Conservation (phyloP, 2,329 filamentous ascomycete genomes). For the Pseudophaeomoniella oleicola region DNA sequence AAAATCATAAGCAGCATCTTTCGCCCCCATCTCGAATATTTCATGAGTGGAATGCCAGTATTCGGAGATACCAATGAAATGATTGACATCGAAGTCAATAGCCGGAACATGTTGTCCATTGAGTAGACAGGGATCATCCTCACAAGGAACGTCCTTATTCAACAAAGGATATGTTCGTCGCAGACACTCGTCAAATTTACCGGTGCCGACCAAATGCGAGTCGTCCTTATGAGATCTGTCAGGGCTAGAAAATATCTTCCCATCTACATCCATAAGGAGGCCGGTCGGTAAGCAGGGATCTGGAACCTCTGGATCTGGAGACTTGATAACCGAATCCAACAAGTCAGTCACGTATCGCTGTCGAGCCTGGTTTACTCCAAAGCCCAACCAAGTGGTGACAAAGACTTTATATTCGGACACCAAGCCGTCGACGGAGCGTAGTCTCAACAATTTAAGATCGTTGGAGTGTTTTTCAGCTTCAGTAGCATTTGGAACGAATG, state of each 20-base stretch:
- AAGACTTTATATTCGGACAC: conserved; percentile 77
- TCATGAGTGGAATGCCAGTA: conserved; percentile 99
- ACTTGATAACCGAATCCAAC: conserved; percentile 48
- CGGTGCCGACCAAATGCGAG: conserved; percentile 61
- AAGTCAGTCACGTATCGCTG: conserved; percentile 68
- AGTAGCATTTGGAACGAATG: conserved; percentile 86
- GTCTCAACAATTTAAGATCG: conserved; percentile 70
- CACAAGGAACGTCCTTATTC: conserved; percentile 75
- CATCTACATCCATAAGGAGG: conserved; percentile 58
- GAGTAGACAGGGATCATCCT: conserved; percentile 71
- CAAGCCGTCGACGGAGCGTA: conserved; percentile 69
- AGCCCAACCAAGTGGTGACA: conserved; percentile 91
- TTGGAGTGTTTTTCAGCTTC: conserved; percentile 81
- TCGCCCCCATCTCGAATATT: conserved; percentile 66
- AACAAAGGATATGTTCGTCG: conserved; percentile 69
- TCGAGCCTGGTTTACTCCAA: conserved; percentile 89
- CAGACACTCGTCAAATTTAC: conserved; percentile 74
- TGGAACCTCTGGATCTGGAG: conserved; percentile 52
- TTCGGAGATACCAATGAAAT: conserved; percentile 94
- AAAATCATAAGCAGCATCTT: conserved; percentile 74
- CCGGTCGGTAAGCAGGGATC: conserved; percentile 84
- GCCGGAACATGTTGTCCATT: conserved; percentile 86
- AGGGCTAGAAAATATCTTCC: conserved; percentile 36
- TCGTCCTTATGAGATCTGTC: conserved; percentile 20
- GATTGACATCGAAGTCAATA: conserved; percentile 94